These are phyloP conservation scores for Lathyrus oleraceus DNA, from an alignment of 306 rosid genomes.

Conservation along the genomic window DNA sequence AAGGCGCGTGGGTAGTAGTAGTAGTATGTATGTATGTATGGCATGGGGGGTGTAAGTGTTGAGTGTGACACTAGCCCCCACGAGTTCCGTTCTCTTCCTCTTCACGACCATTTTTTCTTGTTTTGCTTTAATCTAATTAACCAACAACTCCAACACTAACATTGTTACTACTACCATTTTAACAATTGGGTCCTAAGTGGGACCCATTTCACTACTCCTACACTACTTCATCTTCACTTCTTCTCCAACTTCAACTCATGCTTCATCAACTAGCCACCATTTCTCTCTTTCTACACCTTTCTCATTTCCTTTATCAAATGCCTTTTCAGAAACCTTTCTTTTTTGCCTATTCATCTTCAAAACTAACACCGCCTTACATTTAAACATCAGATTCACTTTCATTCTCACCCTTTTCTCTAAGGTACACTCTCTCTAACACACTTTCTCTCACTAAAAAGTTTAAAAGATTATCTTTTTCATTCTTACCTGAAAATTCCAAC, in stretches of 20 bases:
- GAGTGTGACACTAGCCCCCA: constrained; percentile 36
- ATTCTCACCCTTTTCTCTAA: constrained; percentile 49
- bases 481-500: constrained; percentile 30
- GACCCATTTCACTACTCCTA: constrained; percentile 28
- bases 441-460: constrained; percentile 47
- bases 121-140: too few species aligned
- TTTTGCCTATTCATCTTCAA: too few species aligned
- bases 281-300: not conserved
- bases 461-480: constrained; percentile 22
- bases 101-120: constrained; percentile 5
- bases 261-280: constrained; percentile 25
- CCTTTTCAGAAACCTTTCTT: constrained; percentile 45
- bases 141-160: constrained; percentile 1
- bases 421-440: constrained; percentile 51
- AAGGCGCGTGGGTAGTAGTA: constrained; percentile 31
- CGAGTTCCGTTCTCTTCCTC: constrained; percentile 29
- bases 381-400: constrained; percentile 59
- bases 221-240: constrained; percentile 31
- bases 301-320: constrained; percentile 30
- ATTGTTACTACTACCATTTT: not conserved
- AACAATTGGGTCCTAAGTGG: constrained; percentile 24
- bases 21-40: not conserved
- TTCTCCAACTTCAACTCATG: constrained; percentile 2
- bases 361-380: too few species aligned
- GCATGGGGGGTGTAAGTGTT: not conserved